Evolutionary conservation across 2,329 filamentous ascomycete genomes (phyloP), one percentile per base, ranked within the genome.

Genomic region (Colletotrichum costaricense): DNA sequence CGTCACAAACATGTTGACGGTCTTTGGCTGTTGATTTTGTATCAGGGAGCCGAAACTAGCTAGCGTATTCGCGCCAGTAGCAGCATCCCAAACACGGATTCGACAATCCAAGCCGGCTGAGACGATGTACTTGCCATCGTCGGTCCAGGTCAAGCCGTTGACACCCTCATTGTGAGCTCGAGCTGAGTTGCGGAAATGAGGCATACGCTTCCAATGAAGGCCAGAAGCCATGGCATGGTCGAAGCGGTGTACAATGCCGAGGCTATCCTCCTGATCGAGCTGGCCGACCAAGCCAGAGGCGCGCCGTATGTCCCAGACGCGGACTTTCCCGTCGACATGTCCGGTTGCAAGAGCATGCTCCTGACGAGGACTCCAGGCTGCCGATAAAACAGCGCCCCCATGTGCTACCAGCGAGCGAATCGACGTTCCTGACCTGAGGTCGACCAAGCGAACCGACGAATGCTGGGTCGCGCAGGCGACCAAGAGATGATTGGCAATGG

Each of bases 391-490:
- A 5, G 92, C 90, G 0, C 91, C 91, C 49, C 90, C 89, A 75
- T 94, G 92, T 0, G 93, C 92, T 1, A 92, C 88, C 35, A 95
- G 86, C 1, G 92, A 90, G 79, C 95, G 93, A 1, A 93, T 92
- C 60, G 89, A 91, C 19, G 95, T 89, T 2, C 95, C 95, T 1
- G 95, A 95, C 65, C 94, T 93, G 42, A 98, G 87, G 80, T 98
- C 96, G 6, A 98, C 91, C 7, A 98, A 89, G 19, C 95, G 92
- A 16, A 98, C 93, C 30, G 93, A 89, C 7, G 94, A 94, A 79
- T 97, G 92, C 75, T 97, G 95, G 0, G 95, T 97, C 0, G 94
- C 95, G 78, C 95, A 97, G 11, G 96, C 95, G 11, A 98, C 93
- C 4, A 98, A 88, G 0, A 97, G 87, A 78, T 95, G 88, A 65